Evolutionary conservation across 805 yeast species (phyloP).

Genomic region (Lipomyces lipofer): DNA sequence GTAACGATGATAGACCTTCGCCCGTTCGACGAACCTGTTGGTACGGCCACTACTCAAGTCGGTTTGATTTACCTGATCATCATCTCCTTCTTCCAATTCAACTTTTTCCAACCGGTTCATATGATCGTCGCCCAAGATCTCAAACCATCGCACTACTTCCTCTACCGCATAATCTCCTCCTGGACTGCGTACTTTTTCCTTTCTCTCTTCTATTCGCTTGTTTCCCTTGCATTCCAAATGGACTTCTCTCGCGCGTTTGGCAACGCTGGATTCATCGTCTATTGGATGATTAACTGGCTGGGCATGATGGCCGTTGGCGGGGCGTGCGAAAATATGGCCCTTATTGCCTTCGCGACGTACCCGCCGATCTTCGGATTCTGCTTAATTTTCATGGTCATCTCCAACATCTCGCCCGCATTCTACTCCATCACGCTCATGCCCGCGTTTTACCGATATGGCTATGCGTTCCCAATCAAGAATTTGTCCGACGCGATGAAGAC

Average conservation of each 20-base stretch:
- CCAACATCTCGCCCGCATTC: constrained; percentile 69
- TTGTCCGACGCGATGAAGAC: constrained; percentile 62
- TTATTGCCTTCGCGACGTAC: constrained; percentile 50
- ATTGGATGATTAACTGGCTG: constrained; percentile 67
- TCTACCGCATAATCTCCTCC: constrained; percentile 54
- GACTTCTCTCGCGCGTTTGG: constrained; percentile 61
- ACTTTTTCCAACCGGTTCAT: constrained; percentile 57
- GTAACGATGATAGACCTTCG: constrained; percentile 47
- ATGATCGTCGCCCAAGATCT: constrained; percentile 49
- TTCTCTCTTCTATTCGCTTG: constrained; percentile 57
- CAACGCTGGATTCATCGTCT: constrained; percentile 66
- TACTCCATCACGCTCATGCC: constrained; percentile 61
- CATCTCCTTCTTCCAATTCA: constrained; percentile 69
- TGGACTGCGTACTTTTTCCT: constrained; percentile 56
- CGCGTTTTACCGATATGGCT: constrained; percentile 61
- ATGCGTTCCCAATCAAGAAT: constrained; percentile 68
- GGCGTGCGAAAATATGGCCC: constrained; percentile 64
- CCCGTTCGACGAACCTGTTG: constrained; percentile 52
- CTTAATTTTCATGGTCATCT: constrained; percentile 68
- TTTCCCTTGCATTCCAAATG: constrained; percentile 70
- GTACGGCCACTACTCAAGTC: constrained; percentile 70
- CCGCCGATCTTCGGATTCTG: constrained; percentile 72
- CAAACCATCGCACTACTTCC: constrained; percentile 48
- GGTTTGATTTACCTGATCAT: constrained; percentile 73
- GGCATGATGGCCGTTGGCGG: constrained; percentile 78